phyloP scores from a whole-genome alignment of 345 rosid genomes.

The Litchi chinensis region DNA sequence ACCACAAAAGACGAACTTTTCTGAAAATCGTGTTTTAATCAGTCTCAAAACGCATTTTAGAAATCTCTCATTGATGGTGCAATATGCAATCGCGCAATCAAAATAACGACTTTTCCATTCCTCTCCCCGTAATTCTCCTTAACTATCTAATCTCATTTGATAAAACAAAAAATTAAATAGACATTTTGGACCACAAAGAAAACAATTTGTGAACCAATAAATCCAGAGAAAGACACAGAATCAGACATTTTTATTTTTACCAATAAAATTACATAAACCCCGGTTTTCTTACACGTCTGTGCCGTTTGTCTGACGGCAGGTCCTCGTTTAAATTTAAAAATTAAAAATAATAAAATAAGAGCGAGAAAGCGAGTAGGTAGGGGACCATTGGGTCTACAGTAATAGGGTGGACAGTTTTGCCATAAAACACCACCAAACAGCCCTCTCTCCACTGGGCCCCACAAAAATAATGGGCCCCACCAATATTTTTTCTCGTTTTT shows the following conservation, averaged over 20 bases:
- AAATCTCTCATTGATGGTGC: too few species aligned
- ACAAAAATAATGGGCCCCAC: background rate
- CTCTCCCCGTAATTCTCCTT: too few species aligned
- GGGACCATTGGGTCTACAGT: slow-evolving; percentile 51
- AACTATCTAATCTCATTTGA: too few species aligned
- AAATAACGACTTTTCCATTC: too few species aligned
- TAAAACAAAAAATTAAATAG: too few species aligned
- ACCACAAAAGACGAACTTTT: too few species aligned
- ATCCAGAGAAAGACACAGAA: slow-evolving; percentile 8
- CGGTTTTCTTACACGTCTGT: background rate
- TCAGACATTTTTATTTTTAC: slow-evolving; percentile 16
- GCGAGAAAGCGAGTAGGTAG: slow-evolving; percentile 28
- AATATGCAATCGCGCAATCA: too few species aligned
- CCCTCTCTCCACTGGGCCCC: slow-evolving; percentile 33
- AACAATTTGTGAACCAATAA: background rate
- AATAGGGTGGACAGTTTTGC: slow-evolving; percentile 46
- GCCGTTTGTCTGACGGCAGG: slow-evolving; percentile 41
- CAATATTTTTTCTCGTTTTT: too few species aligned
- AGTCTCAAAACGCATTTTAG: too few species aligned
- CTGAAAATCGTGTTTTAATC: too few species aligned
- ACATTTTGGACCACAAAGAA: background rate
- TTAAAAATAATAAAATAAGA: background rate
- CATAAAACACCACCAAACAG: slow-evolving; percentile 44
- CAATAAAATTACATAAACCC: slow-evolving; percentile 10
- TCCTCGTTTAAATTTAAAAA: background rate